Percentiles rank a stretch among this genome's conserved stretches.
Conservation (phyloP, 2,329 filamentous ascomycete species). For the Huntiella savannae region DNA sequence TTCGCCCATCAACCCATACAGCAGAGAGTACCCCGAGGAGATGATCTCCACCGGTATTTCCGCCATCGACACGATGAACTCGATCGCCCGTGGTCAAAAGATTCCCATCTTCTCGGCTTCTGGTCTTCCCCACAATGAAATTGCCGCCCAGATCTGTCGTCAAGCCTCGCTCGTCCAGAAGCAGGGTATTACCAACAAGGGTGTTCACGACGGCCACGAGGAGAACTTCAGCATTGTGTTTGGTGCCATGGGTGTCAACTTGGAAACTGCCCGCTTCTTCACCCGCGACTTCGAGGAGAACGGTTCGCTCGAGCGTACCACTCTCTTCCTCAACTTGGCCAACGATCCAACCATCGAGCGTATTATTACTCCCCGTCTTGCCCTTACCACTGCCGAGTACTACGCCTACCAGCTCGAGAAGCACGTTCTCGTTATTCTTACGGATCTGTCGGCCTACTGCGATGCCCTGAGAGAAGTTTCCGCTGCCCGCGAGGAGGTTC, state of each 20-base stretch:
- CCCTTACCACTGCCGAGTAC: conserved; percentile 95
- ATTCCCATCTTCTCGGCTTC: conserved; percentile 98
- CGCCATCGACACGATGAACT: conserved; percentile 96
- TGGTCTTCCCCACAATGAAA: conserved; percentile 98
- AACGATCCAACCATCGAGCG: conserved; percentile 99
- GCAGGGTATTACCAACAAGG: conserved; percentile 69
- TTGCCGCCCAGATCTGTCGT: conserved; percentile 95
- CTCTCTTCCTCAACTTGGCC: conserved; percentile 95
- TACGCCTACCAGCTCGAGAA: conserved; percentile 99
- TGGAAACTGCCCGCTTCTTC: conserved; percentile 98
- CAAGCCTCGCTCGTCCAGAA: conserved; percentile 80
- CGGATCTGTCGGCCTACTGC: conserved; percentile 93
- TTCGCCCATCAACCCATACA: conserved; percentile 95
- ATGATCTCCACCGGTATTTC: conserved; percentile 99
- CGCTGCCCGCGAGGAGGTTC: conserved; percentile 93
- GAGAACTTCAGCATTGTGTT: conserved; percentile 99
- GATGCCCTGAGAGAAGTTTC: conserved; percentile 98
- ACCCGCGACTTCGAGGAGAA: conserved; percentile 98
- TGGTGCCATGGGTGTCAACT: conserved; percentile 98
- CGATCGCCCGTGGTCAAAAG: conserved; percentile 95
- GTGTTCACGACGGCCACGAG: conserved; percentile 86
- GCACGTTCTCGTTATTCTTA: conserved; percentile 97
- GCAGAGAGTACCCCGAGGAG: conserved; percentile 94
- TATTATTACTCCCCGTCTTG: conserved; percentile 97
- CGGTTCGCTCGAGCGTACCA: conserved; percentile 91